Conservation (phyloP, 2,329 filamentous ascomycete genomes). For the Ascochyta fabae region DNA sequence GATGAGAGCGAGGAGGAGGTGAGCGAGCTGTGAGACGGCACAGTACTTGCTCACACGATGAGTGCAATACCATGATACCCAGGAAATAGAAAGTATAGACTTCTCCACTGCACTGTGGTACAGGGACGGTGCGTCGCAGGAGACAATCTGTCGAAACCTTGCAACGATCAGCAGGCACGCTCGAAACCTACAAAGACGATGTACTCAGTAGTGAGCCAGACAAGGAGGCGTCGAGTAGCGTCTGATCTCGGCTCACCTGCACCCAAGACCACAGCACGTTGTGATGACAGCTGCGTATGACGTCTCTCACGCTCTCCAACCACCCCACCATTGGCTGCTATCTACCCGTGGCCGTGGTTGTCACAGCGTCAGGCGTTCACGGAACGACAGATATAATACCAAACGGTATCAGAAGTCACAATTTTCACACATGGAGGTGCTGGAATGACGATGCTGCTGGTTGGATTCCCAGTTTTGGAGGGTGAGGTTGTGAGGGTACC, state of each 20-base stretch:
- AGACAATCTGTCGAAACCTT: not conserved
- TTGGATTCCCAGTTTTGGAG: slow-evolving; percentile 16
- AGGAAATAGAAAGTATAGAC: not conserved
- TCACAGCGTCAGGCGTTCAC: not conserved
- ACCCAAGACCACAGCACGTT: not conserved
- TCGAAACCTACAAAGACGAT: not conserved
- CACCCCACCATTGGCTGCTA: no score
- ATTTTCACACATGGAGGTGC: not conserved
- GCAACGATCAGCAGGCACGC: not conserved
- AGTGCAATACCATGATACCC: not conserved
- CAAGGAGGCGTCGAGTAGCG: not conserved
- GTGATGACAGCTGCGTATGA: not conserved
- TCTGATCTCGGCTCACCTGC: not conserved
- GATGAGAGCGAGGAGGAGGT: slow-evolving; percentile 1
- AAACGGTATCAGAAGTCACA: not conserved
- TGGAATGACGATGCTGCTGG: not conserved
- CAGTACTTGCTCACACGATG: not conserved
- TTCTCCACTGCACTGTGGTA: not conserved
- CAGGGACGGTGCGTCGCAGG: not conserved
- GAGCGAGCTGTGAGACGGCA: slow-evolving; percentile 11
- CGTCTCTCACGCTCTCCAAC: not conserved
- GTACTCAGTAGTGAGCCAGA: not conserved
- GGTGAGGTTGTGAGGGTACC: slow-evolving; percentile 24
- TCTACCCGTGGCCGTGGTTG: no score
- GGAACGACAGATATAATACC: not conserved